These are phyloP conservation scores for Scheffersomyces stambukii DNA, from an alignment of 1,139 yeast species.

Conservation along the genomic window DNA sequence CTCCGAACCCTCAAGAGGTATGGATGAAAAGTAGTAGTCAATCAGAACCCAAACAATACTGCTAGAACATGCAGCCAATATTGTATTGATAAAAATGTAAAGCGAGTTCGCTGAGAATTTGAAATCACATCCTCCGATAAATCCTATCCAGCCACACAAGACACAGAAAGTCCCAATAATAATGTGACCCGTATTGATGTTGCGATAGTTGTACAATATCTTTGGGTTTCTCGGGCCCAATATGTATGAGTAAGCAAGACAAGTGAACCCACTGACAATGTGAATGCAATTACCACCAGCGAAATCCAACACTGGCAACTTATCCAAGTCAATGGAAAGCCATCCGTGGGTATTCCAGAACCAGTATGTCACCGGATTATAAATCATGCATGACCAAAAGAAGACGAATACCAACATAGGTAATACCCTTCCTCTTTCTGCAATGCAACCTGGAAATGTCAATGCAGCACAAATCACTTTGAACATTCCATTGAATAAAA, in stretches of 20 bases:
- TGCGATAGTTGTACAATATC: slow-evolving; percentile 33
- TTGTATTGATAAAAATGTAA: slow-evolving; percentile 31
- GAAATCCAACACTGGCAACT: slow-evolving; percentile 48
- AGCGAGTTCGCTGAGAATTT: slow-evolving; percentile 33
- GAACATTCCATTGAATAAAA: slow-evolving; percentile 48
- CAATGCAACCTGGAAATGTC: slow-evolving; percentile 54
- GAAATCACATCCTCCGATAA: slow-evolving; percentile 42
- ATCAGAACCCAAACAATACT: slow-evolving; percentile 36
- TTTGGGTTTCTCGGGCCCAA: slow-evolving; percentile 52
- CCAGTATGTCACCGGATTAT: slow-evolving; percentile 65
- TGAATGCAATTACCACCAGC: slow-evolving; percentile 69
- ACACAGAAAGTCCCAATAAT: slow-evolving; percentile 50
- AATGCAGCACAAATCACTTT: slow-evolving; percentile 50
- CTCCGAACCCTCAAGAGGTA: slow-evolving; percentile 28
- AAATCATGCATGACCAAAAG: slow-evolving; percentile 54
- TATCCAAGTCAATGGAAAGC: slow-evolving; percentile 39
- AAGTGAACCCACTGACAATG: slow-evolving; percentile 55
- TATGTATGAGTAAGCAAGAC: slow-evolving; percentile 55
- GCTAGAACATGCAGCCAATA: slow-evolving; percentile 33
- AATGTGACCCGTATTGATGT: slow-evolving; percentile 38
- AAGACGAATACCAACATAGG: slow-evolving; percentile 53
- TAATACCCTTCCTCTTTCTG: slow-evolving; percentile 53
- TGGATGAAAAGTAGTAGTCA: slow-evolving; percentile 38
- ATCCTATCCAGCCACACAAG: slow-evolving; percentile 43
- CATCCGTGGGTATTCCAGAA: slow-evolving; percentile 61